phyloP scores from a whole-genome alignment of 1,284 basidiomycete species.

The Melampsora larici-populina region DNA sequence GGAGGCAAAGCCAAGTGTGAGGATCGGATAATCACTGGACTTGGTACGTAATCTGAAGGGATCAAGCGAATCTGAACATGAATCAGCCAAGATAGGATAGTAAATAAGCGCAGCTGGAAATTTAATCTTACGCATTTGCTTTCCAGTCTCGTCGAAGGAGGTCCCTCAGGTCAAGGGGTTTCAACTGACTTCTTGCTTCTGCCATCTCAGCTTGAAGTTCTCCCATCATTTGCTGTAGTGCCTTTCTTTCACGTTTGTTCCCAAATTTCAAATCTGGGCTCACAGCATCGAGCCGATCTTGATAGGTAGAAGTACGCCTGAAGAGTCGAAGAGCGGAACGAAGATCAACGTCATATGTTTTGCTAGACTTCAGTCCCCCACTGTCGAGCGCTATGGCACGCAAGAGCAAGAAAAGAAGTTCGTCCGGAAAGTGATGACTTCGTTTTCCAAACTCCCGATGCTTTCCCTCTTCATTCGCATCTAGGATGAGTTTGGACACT shows the following conservation, averaged over 20 bases:
- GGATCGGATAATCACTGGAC: constrained; percentile 47
- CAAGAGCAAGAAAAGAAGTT: constrained; percentile 47
- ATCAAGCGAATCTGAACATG: not conserved
- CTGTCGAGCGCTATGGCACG: constrained; percentile 48
- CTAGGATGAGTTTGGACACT: constrained; percentile 50
- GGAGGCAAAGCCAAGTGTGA: constrained; percentile 53
- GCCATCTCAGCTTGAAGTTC: constrained; percentile 49
- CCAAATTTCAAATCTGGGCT: not conserved
- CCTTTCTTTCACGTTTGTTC: constrained; percentile 7
- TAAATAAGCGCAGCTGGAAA: not conserved
- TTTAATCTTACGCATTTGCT: constrained; percentile 47
- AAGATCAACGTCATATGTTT: constrained; percentile 44
- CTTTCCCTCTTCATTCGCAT: constrained; percentile 45
- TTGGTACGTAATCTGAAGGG: constrained; percentile 47
- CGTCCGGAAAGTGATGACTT: constrained; percentile 44
- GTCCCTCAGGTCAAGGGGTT: constrained; percentile 50
- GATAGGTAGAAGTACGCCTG: not conserved
- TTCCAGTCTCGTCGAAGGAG: constrained; percentile 55
- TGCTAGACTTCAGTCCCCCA: constrained; percentile 42
- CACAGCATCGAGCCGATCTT: not conserved
- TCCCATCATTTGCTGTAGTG: constrained; percentile 48
- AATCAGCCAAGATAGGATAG: not conserved
- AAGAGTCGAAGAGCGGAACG: constrained; percentile 44
- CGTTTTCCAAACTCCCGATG: constrained; percentile 8
- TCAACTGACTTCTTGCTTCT: constrained; percentile 51